phyloP scores from a whole-genome alignment of 139 green algal species.

The Micromonas commoda region DNA sequence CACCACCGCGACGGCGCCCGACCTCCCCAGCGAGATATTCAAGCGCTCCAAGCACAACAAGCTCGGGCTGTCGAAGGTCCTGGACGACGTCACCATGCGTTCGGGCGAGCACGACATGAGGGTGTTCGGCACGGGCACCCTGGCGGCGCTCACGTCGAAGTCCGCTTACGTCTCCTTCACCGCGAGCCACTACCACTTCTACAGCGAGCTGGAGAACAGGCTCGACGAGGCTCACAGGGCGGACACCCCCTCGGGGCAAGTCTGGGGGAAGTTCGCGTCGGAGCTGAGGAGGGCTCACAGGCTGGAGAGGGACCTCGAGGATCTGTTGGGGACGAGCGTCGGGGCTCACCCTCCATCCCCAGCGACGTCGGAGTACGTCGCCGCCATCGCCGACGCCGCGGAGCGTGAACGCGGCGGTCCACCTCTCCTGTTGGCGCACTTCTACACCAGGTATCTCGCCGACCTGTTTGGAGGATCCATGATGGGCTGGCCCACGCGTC shows the following conservation, averaged over 20 bases:
- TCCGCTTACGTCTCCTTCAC: neutral
- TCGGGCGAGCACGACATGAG: neutral
- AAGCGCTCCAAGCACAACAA: neutral
- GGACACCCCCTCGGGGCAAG: too few relatives aligned
- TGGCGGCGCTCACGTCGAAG: neutral
- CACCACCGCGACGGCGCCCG: neutral
- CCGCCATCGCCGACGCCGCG: neutral
- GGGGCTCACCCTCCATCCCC: too few relatives aligned
- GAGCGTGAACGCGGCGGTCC: neutral
- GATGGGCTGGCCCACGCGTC: neutral
- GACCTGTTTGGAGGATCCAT: neutral
- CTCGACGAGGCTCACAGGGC: neutral
- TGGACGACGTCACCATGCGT: neutral
- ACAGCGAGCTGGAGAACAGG: neutral
- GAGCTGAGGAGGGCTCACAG: too few relatives aligned
- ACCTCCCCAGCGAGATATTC: neutral
- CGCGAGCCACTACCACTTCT: neutral
- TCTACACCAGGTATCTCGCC: constrained; percentile 1
- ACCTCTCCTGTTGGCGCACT: neutral
- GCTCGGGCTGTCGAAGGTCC: neutral
- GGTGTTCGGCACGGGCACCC: constrained; percentile 4
- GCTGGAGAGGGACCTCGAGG: too few relatives aligned
- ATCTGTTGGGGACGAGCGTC: too few relatives aligned
- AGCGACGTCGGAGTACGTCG: neutral
- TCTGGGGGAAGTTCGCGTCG: too few relatives aligned